Base-by-base conservation (phyloP, 306 rosid species). In the Oemleria cerasiformis region DNA sequence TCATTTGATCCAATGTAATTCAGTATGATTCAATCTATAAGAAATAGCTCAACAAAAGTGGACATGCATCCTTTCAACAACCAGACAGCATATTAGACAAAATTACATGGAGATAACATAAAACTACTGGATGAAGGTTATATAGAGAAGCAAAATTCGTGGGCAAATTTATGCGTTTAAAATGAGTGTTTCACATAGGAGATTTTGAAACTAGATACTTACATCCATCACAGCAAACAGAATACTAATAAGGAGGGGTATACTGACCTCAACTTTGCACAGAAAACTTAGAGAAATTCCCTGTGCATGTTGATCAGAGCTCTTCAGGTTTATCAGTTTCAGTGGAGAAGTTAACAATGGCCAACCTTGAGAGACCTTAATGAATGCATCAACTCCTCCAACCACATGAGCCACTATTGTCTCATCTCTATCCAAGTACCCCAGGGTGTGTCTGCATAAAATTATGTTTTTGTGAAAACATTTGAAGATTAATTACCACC, bases 331-430 rank as follows among this genome's bases (percentile, higher is more conserved):
- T 54, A 77, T 76, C 67, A 92, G 88, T 79, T 78, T 85, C 86
- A 89, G 69, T 21, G 92, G 96, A 80, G 90, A 86, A 65, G 78
- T 82, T 53, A 75, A 63, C 43, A 84, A 9, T 43, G 97, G 98
- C 98, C 96, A 89, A 78, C 83, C 85, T 68, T 86, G 84, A 70
- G 96, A 76, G 20, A 88, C 77, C 88, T 80, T 84, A 71, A 93
- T 84, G 73, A 70, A 73, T 61, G 88, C 95, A 79, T 82, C 97
- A 66, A 87, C 75, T 63, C 87, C 92, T 54, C 88, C 85, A 59
- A 77, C 80, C 78, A 91, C 61, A 75, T 81, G 87, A 87, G 88
- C 92, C 23, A 88, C 82, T 62, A 91, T 81, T 58, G 69, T 87
- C 82, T 86, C 88, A 44, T 91, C 92, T 85, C 70, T 75, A 53